Percentiles rank a stretch among this genome's conserved stretches.
Conservation (phyloP, 257 asterid genomes). For the Salvia splendens region DNA sequence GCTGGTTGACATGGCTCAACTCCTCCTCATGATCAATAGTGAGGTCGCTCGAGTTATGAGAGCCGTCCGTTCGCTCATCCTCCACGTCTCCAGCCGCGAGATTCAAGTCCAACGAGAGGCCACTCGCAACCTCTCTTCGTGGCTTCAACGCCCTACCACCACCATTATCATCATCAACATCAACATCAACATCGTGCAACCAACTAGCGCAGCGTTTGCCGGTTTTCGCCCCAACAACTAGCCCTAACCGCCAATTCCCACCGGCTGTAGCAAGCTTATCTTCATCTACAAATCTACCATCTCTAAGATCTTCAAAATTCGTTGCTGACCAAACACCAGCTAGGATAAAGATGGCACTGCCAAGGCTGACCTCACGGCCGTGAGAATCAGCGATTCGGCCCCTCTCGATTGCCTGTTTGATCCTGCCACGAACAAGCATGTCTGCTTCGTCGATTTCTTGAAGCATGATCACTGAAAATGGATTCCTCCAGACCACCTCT, state of each 20-base stretch:
- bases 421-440: conserved; percentile 53
- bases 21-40: conserved; percentile 79
- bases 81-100: conserved; percentile 44
- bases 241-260: conserved; percentile 62
- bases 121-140: conserved; percentile 44
- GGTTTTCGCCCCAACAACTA: conserved; percentile 54
- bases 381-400: conserved; percentile 79
- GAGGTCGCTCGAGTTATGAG: conserved; percentile 74
- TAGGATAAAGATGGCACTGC: conserved; percentile 71
- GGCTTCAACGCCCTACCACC: conserved; percentile 42
- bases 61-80: conserved; percentile 65
- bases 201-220: conserved; percentile 56
- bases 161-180: conserved; percentile 32
- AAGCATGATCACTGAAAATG: conserved; percentile 75
- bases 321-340: conserved; percentile 80
- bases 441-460: conserved; percentile 84
- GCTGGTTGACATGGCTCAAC: conserved; percentile 40
- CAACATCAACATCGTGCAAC: conserved; percentile 25
- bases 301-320: conserved; percentile 33
- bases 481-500: conserved; percentile 74
- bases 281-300: conserved; percentile 45
- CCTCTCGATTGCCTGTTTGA: conserved; percentile 69
- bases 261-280: conserved; percentile 49
- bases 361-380: conserved; percentile 85
- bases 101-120: conserved; percentile 74